These are phyloP conservation scores for Rhizopogon sp. DNA, from an alignment of 768 basidiomycete genomes.

Conservation along the genomic window DNA sequence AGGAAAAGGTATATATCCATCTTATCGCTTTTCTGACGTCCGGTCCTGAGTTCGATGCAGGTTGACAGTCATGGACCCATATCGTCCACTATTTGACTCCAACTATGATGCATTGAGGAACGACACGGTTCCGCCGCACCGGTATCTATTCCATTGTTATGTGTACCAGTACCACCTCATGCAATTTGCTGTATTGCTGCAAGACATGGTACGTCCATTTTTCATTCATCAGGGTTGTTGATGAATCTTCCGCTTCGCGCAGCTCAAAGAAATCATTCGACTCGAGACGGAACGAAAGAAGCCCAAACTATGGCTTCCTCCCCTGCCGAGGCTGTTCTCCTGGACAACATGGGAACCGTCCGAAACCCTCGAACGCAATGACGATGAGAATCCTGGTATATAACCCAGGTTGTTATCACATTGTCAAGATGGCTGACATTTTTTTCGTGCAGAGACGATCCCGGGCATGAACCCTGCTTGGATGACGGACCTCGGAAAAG, in stretches of 20 bases:
- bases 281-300: constrained; percentile 45
- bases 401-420: neutral
- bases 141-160: constrained; percentile 69
- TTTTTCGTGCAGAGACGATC: constrained; percentile 37
- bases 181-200: constrained; percentile 28
- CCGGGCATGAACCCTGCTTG: constrained; percentile 46
- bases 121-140: constrained; percentile 53
- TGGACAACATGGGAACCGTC: constrained; percentile 43
- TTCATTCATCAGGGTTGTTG: neutral
- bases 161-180: constrained; percentile 59
- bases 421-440: neutral
- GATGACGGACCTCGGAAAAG: constrained; percentile 48
- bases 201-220: constrained; percentile 28
- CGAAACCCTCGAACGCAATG: constrained; percentile 39
- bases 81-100: constrained; percentile 44
- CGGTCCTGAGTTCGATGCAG: constrained; percentile 27
- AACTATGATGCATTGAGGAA: constrained; percentile 20
- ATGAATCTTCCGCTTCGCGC: neutral
- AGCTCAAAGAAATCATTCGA: constrained; percentile 55
- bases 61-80: constrained; percentile 52
- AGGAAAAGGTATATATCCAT: constrained; percentile 40
- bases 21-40: neutral
- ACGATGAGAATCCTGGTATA: constrained; percentile 67
- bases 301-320: constrained; percentile 56
- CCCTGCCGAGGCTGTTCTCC: constrained; percentile 29